phyloP scores from a whole-genome alignment of 2,329 filamentous ascomycete genomes.

The Didymella glomerata region DNA sequence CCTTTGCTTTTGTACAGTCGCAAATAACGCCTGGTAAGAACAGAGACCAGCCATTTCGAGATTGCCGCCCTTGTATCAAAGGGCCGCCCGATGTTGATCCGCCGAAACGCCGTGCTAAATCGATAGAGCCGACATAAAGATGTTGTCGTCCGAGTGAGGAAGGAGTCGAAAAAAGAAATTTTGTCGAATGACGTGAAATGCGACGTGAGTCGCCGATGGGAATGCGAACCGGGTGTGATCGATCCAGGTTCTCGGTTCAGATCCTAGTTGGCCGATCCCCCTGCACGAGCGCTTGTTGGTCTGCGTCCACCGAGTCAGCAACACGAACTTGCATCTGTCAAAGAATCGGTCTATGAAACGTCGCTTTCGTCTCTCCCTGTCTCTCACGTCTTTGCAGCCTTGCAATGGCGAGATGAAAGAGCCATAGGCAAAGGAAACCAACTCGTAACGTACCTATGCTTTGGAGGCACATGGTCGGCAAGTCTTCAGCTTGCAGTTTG shows the following conservation, averaged over 20 bases:
- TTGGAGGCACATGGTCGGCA: slow-evolving; percentile 59
- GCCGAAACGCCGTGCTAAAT: slow-evolving; percentile 51
- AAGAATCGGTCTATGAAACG: slow-evolving; percentile 23
- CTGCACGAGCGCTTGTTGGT: slow-evolving; percentile 30
- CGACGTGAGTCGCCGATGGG: slow-evolving; percentile 25
- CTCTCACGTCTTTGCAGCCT: slow-evolving; percentile 20
- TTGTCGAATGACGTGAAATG: slow-evolving; percentile 21
- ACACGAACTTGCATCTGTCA: slow-evolving; percentile 27
- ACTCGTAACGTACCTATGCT: slow-evolving; percentile 44
- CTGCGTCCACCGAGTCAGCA: slow-evolving; percentile 38
- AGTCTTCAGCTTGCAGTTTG: slow-evolving; percentile 61
- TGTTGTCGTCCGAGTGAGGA: slow-evolving; percentile 22
- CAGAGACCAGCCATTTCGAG: slow-evolving; percentile 35
- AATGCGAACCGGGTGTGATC: slow-evolving; percentile 25
- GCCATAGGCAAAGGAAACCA: background rate
- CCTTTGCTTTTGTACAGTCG: slow-evolving; percentile 45
- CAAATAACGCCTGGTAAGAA: slow-evolving; percentile 32
- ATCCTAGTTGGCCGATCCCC: slow-evolving; percentile 38
- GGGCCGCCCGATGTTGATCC: slow-evolving; percentile 31
- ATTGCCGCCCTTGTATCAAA: slow-evolving; percentile 32
- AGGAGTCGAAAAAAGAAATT: slow-evolving; percentile 20
- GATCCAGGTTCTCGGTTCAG: slow-evolving; percentile 21
- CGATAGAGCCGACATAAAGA: slow-evolving; percentile 33
- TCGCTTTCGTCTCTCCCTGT: slow-evolving; percentile 12
- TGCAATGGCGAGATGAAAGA: slow-evolving; percentile 1